Conservation (phyloP, 192 early-diverging fungal species). For the Coemansia sp. region DNA sequence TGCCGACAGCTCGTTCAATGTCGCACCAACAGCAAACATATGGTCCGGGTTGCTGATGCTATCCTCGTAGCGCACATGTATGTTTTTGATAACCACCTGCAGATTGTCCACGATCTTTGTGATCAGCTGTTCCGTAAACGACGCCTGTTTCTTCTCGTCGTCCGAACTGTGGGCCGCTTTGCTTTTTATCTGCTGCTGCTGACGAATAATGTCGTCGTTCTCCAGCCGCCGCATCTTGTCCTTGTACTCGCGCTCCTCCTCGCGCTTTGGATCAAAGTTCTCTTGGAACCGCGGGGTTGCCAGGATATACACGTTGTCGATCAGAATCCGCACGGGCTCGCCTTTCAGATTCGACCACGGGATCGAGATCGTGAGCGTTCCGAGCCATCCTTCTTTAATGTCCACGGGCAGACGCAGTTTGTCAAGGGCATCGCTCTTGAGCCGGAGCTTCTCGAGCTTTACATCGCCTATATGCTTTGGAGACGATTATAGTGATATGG, state of each 20-base stretch:
- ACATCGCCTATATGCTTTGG: constrained; percentile 75
- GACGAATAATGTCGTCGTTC: constrained; percentile 40
- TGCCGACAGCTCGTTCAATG: constrained; percentile 86
- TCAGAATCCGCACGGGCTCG: constrained; percentile 85
- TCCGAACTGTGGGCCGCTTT: constrained; percentile 17
- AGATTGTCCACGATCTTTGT: constrained; percentile 97
- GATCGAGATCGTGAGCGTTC: constrained; percentile 89
- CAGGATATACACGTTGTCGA: constrained; percentile 87
- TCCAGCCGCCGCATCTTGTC: constrained; percentile 83
- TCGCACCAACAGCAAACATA: constrained; percentile 87
- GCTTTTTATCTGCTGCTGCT: constrained; percentile 35
- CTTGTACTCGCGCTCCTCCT: constrained; percentile 74
- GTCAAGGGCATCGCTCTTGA: constrained; percentile 88
- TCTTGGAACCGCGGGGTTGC: constrained; percentile 81
- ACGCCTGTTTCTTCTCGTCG: constrained; percentile 72
- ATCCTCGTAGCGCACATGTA: constrained; percentile 97
- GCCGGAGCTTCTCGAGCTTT: constrained; percentile 85
- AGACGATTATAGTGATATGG: not conserved
- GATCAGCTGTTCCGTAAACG: constrained; percentile 85
- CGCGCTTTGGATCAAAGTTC: constrained; percentile 82
- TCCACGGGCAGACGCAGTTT: constrained; percentile 95
- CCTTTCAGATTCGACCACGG: constrained; percentile 97
- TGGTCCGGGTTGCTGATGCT: constrained; percentile 71
- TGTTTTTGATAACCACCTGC: constrained; percentile 92
- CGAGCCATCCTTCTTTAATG: constrained; percentile 88